These are phyloP conservation scores for Abrus pulchellus DNA, from an alignment of 306 rosid species.

Conservation along the genomic window DNA sequence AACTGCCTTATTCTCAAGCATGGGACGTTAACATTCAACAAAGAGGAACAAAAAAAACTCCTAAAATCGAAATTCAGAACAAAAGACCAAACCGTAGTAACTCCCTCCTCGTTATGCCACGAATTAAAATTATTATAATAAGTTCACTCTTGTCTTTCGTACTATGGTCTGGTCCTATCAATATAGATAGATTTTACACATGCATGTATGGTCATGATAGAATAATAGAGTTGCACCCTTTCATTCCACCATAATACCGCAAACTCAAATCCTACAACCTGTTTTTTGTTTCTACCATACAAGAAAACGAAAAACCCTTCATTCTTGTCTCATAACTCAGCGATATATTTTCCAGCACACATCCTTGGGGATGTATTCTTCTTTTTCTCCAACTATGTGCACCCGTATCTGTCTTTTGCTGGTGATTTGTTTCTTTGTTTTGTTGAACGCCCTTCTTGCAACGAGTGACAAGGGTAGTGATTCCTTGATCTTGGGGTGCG, in stretches of 20 bases:
- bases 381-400: slow-evolving; percentile 21
- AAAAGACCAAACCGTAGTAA: not conserved
- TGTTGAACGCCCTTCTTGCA: slow-evolving; percentile 38
- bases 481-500: slow-evolving; percentile 53
- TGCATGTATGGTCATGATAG: slow-evolving; percentile 18
- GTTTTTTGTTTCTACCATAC: not conserved
- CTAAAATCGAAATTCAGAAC: not conserved
- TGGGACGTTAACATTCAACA: not conserved
- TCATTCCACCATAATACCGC: not conserved
- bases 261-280: not conserved
- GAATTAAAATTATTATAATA: not conserved
- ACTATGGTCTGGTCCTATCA: slow-evolving; percentile 52
- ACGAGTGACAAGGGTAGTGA: not conserved
- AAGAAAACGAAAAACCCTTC: not conserved
- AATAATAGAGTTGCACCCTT: not conserved
- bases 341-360: no score
- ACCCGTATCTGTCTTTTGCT: not conserved
- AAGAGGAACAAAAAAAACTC: not conserved
- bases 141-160: slow-evolving; percentile 35
- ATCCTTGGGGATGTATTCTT: no score
- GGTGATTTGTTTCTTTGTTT: not conserved
- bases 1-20: slow-evolving; percentile 47
- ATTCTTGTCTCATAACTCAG: not conserved
- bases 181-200: slow-evolving; percentile 47
- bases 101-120: not conserved